Evolutionary conservation across 2,329 filamentous ascomycete species (phyloP).

Genomic region (Huntiella bhutanensis): DNA sequence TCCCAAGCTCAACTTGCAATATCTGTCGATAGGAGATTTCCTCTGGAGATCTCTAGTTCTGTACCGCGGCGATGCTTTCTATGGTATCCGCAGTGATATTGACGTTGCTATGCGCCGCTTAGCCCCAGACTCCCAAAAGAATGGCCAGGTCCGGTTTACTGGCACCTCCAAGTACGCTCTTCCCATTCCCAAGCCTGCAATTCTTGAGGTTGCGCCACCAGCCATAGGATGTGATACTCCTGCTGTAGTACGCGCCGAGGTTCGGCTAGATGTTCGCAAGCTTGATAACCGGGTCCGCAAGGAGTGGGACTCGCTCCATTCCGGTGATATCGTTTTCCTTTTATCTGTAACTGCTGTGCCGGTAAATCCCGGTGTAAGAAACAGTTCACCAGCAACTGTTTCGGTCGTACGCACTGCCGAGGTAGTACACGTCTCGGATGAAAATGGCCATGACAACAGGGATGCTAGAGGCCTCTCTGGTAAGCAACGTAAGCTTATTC

Average conservation of each 20-base stretch:
- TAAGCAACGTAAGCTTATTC: conserved; percentile 42
- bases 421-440: conserved; percentile 69
- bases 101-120: conserved; percentile 65
- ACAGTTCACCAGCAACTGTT: conserved; percentile 38
- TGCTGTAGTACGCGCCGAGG: conserved; percentile 71
- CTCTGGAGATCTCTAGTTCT: conserved; percentile 86
- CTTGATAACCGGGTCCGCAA: conserved; percentile 55
- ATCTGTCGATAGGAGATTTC: conserved; percentile 86
- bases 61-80: conserved; percentile 81
- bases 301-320: conserved; percentile 79
- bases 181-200: conserved; percentile 65
- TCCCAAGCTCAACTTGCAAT: conserved; percentile 89
- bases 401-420: conserved; percentile 62
- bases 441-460: conserved; percentile 56
- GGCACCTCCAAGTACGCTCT: conserved; percentile 87
- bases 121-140: conserved; percentile 44
- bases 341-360: conserved; percentile 35
- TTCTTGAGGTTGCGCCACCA: conserved; percentile 69
- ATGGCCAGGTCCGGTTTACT: conserved; percentile 53
- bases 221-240: conserved; percentile 68
- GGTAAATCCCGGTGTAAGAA: conserved; percentile 36
- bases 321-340: conserved; percentile 80
- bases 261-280: conserved; percentile 64
- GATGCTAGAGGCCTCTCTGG: conserved; percentile 35
- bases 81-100: conserved; percentile 79